These are phyloP conservation scores for Aristolochia fimbriata DNA, from an alignment of 164 flowering plant species.

Conservation along the genomic window DNA sequence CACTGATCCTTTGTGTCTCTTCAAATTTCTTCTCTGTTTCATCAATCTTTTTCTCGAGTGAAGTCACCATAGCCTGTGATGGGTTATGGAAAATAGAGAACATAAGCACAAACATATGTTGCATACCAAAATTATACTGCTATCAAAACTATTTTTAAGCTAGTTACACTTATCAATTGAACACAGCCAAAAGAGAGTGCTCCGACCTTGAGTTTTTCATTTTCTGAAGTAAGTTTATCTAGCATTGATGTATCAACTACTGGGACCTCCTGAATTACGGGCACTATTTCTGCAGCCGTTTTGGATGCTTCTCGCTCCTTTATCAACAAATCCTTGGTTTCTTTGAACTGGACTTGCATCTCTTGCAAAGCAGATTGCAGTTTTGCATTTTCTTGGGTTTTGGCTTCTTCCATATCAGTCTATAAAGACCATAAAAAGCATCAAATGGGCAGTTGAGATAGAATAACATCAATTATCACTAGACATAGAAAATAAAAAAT, in stretches of 20 bases:
- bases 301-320: slow-evolving; percentile 71
- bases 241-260: slow-evolving; percentile 53
- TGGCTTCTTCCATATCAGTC: slow-evolving; percentile 89
- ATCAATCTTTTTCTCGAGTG: slow-evolving; percentile 82
- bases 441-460: too few species aligned
- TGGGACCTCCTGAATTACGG: slow-evolving; percentile 64
- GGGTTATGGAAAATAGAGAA: background rate
- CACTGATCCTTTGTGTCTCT: slow-evolving; percentile 72
- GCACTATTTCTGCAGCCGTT: slow-evolving; percentile 30
- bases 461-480: too few species aligned
- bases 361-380: slow-evolving; percentile 73
- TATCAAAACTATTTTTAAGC: background rate
- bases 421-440: slow-evolving; percentile 10
- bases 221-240: slow-evolving; percentile 66
- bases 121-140: too few species aligned
- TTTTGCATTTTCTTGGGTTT: slow-evolving; percentile 77
- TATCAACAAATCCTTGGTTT: slow-evolving; percentile 52
- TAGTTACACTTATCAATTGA: too few species aligned
- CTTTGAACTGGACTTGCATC: slow-evolving; percentile 64
- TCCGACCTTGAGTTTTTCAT: slow-evolving; percentile 43
- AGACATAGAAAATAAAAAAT: too few species aligned
- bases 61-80: slow-evolving; percentile 23
- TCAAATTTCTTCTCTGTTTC: slow-evolving; percentile 82
- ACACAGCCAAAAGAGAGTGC: too few species aligned
- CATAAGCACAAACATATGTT: too few species aligned